Conservation (phyloP, 208 protist genomes). For the Acanthamoeba lenticulata region DNA sequence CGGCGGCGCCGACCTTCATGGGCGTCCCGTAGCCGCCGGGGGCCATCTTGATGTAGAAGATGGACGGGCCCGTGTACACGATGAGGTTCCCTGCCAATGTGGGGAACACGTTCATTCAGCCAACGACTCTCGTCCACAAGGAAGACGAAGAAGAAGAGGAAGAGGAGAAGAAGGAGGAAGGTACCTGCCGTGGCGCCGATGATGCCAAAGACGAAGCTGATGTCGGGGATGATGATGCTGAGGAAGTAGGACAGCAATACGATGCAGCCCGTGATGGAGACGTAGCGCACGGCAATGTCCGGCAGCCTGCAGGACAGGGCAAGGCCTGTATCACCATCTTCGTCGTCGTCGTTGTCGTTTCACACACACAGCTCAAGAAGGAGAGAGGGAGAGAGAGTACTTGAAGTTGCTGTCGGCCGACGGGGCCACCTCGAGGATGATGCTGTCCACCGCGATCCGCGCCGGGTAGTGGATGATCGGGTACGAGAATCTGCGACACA, state of each 20-base stretch:
- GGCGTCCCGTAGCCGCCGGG: neutral
- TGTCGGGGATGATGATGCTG: slow-evolving; percentile 56
- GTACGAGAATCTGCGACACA: neutral
- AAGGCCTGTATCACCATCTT: too few species aligned
- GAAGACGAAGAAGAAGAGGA: neutral
- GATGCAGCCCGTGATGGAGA: neutral
- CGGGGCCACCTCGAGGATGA: neutral
- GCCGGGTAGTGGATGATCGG: slow-evolving; percentile 24
- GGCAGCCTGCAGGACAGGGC: too few species aligned
- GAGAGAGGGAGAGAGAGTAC: neutral
- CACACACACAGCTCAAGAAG: too few species aligned
- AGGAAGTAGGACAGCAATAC: slow-evolving; percentile 13
- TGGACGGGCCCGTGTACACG: neutral
- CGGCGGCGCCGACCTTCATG: neutral
- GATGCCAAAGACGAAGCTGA: slow-evolving; percentile 10
- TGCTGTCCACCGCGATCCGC: neutral
- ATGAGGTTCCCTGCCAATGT: slow-evolving; percentile 10
- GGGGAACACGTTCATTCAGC: too few species aligned
- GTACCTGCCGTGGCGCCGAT: slow-evolving; percentile 23
- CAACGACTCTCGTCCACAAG: neutral
- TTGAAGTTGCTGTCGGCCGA: neutral
- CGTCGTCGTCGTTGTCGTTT: too few species aligned
- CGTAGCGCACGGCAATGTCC: neutral
- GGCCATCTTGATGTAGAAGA: slow-evolving; percentile 13
- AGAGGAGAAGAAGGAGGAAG: neutral